These are phyloP conservation scores for Asterochloris erici DNA, from an alignment of 139 green algal species.

Conservation along the genomic window DNA sequence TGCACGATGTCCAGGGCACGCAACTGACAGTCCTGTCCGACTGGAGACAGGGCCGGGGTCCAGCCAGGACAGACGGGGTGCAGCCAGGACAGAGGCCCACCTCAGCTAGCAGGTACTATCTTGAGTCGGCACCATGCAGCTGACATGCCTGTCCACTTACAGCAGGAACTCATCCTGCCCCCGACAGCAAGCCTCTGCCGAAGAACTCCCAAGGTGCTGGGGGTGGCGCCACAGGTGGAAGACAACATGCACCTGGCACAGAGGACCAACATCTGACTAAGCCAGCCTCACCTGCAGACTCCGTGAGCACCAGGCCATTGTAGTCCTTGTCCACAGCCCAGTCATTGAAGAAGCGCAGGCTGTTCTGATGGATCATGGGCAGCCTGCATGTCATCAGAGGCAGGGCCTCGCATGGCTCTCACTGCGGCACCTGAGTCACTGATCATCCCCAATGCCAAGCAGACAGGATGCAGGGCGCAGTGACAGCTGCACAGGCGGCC, in stretches of 20 bases:
- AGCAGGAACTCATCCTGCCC: too few relatives aligned
- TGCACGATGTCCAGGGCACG: too few relatives aligned
- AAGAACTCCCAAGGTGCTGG: neutral
- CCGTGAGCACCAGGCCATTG: slow-evolving; percentile 43
- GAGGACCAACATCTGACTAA: neutral
- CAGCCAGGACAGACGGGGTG: too few relatives aligned
- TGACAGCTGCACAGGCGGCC: neutral
- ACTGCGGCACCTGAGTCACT: neutral
- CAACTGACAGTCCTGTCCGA: too few relatives aligned
- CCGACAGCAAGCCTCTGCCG: too few relatives aligned
- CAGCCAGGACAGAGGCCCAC: too few relatives aligned
- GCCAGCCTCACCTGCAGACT: slow-evolving; percentile 23
- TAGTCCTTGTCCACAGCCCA: slow-evolving; percentile 39
- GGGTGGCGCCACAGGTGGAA: neutral
- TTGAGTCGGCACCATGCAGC: too few relatives aligned
- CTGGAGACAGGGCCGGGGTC: too few relatives aligned
- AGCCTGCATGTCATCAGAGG: slow-evolving; percentile 24
- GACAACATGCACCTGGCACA: neutral
- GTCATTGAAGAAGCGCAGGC: slow-evolving; percentile 41
- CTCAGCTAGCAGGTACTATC: too few relatives aligned
- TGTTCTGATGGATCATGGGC: slow-evolving; percentile 40
- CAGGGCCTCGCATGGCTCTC: neutral
- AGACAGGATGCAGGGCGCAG: neutral
- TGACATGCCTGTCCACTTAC: too few relatives aligned
- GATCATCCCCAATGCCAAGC: neutral